Base-by-base conservation (phyloP, 164 flowering plant species). In the Magnolia kwangsiensis region DNA sequence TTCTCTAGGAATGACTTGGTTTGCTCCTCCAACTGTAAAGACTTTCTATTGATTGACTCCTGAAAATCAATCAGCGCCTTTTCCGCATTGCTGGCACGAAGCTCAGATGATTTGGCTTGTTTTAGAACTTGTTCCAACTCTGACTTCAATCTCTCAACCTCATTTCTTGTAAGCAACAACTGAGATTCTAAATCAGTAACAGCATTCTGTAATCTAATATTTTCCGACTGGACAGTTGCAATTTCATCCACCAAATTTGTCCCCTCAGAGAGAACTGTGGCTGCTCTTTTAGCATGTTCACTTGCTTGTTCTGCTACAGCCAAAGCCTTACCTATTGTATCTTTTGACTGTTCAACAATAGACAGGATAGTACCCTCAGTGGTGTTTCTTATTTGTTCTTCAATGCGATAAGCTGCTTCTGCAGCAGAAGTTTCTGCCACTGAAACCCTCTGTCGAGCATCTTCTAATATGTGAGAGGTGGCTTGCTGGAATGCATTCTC, bases 341-440 rank as follows among this genome's bases (percentile, higher is more conserved):
- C 80, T 78, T 87, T 85, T 11, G 90, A 86, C 78, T 85, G 87
- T 72, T 85, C 83, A 49, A 89, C 80, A 66, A 89, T 74, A 23
- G 89, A 82, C n/a, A 78, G 21, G 24, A 87, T 78, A 37, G 86
- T 76, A 51, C 82, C 78, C 68, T 89, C 91, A 13, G 89, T 82
- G 23, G 88, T 82, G 75, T 74, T 79, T 69, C 88, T 81, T 58
- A 87, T 80, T 72, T 86, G 84, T 76, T 89, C 88, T 80, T 89
- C 91, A 74, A 86, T 78, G 51, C 81, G 84, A 84, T 73, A 84
- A 75, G 87, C 83, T 61, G 88, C 84, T 55, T 87, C 90, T 24
- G 90, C 89, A 67, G 89, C 91, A 72, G 86, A 83, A 69, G 90
- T 87, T 78, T 87, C 91, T 45, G 91, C 91, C 18, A 84, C 85